Conservation (phyloP, 73 alveolate species). For the Diophrys appendiculata region DNA sequence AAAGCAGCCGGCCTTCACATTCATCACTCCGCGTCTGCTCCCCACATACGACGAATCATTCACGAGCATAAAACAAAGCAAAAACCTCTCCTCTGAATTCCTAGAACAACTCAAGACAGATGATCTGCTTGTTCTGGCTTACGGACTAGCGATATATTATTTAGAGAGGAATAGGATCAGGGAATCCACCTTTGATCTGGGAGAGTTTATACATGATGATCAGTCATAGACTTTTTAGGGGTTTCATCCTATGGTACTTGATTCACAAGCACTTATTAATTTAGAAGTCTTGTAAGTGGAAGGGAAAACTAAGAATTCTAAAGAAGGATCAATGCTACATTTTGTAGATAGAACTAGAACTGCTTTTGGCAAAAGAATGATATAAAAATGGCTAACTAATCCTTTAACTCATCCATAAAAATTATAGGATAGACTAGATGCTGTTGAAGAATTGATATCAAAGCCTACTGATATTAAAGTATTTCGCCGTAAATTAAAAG, state of each 20-base stretch:
- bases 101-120: not conserved
- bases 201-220: not conserved
- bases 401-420: slow-evolving; percentile 34
- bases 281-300: slow-evolving; percentile 77
- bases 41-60: too few species aligned
- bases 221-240: not conserved
- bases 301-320: slow-evolving; percentile 35
- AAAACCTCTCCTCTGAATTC: not conserved
- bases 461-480: not conserved
- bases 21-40: too few species aligned
- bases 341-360: slow-evolving; percentile 56
- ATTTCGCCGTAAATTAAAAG: not conserved
- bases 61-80: too few species aligned
- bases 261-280: slow-evolving; percentile 75
- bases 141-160: not conserved
- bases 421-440: slow-evolving; percentile 8
- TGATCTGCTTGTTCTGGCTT: not conserved
- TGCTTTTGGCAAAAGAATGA: slow-evolving; percentile 73
- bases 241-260: slow-evolving; percentile 37
- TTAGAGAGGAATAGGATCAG: slow-evolving; percentile 27
- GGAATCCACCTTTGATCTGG: not conserved
- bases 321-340: slow-evolving; percentile 55
- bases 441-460: slow-evolving; percentile 9
- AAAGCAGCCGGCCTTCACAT: slow-evolving; percentile 29
- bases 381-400: slow-evolving; percentile 72